Base-by-base conservation (phyloP, 202 grass and related monocot genomes). In the Digitaria exilis region DNA sequence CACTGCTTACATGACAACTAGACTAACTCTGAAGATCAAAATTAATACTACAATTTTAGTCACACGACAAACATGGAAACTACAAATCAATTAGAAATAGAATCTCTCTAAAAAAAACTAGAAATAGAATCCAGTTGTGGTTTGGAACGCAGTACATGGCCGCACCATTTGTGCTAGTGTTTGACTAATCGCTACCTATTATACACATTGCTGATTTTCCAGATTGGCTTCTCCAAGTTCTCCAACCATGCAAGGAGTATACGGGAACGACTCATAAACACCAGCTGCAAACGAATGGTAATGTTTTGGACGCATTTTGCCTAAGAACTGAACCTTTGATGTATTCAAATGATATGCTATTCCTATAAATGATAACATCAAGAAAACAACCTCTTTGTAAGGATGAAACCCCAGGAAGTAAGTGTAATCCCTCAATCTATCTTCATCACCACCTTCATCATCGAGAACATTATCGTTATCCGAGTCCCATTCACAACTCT, bases 311-410 rank as follows among this genome's bases (percentile, higher is more conserved):
- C 19, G 5, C n/a, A 34, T n/a, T 54, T 35, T 73, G 17, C 70
- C 70, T 11, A 73, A 73, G 18, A 4, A 73, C 18, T 73, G 48
- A 54, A 73, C 28, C 70, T 73, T 73, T 3, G 70, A 52, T 17
- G 18, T 73, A 35, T n/a, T 73, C 48, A 73, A 35, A 32, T 73
- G 70, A 73, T 35, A 73, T 0, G 70, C 48, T 34, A 73, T 7
- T 73, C 28, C 49, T 22, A 34, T 21, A 34, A 37, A 55, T 15
- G 71, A 22, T 24, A n/a, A 9, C 71, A 35, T 74, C 9, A 74
- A n/a, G 49, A 55, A 74, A 11, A 55, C 30, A 55, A 74, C 18
- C 48, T 74, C 71, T 74, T 24, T 74, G 19, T 37, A 74, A 13
- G 71, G 71, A 10, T 74, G 71, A 22, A 74, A 74, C 3, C 71